phyloP scores from a whole-genome alignment of 2,329 filamentous ascomycete species.

The Fonsecaea monophora region DNA sequence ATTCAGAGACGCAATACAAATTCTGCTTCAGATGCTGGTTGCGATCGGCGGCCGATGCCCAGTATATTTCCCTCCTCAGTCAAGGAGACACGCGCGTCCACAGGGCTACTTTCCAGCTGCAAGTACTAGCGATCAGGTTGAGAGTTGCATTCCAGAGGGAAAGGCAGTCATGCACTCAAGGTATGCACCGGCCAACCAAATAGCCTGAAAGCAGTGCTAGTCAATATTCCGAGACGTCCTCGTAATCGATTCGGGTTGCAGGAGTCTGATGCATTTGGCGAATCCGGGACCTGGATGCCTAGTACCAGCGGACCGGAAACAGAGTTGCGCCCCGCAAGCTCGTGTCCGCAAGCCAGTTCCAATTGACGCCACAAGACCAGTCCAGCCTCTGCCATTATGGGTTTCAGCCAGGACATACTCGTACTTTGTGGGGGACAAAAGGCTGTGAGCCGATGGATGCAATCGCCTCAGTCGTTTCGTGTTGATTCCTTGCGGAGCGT shows the following conservation, averaged over 20 bases:
- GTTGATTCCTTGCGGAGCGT: neutral
- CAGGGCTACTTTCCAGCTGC: neutral
- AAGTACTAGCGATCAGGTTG: neutral
- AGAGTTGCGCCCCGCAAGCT: neutral
- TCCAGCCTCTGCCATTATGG: neutral
- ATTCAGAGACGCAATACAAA: neutral
- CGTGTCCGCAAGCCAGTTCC: neutral
- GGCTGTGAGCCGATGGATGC: neutral
- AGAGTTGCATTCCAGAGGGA: neutral
- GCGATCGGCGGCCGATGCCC: neutral
- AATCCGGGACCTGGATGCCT: neutral
- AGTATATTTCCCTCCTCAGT: neutral
- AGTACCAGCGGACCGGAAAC: neutral
- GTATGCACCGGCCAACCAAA: neutral
- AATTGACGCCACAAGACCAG: neutral
- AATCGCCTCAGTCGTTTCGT: neutral
- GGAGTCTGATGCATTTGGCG: neutral
- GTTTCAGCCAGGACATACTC: neutral
- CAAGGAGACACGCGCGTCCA: neutral
- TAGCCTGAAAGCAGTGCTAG: neutral
- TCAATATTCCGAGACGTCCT: neutral
- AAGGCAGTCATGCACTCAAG: neutral
- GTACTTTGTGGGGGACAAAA: neutral
- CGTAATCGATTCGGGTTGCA: neutral
- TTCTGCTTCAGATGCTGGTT: neutral